These are phyloP conservation scores for Mycena amicta DNA, from an alignment of 768 basidiomycete genomes.

Conservation along the genomic window DNA sequence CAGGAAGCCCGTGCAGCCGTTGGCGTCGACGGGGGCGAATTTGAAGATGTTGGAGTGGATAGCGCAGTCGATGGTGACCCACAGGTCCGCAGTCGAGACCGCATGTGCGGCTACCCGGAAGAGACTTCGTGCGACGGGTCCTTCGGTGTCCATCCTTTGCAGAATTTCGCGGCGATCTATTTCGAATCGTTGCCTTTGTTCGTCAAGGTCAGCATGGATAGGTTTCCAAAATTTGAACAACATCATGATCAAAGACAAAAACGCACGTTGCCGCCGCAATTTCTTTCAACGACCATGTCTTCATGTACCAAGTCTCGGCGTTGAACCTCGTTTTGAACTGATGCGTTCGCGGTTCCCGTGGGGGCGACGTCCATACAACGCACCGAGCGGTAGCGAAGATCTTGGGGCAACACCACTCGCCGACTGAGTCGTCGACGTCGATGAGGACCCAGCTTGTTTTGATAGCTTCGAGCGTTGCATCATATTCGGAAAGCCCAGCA, in stretches of 20 bases:
- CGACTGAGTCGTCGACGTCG: conserved; percentile 1
- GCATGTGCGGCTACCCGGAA: neutral
- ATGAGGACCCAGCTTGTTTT: conserved; percentile 2
- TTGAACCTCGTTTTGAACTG: neutral
- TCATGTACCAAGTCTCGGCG: conserved; percentile 4
- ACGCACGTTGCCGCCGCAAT: neutral
- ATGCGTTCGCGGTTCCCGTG: neutral
- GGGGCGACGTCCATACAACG: conserved; percentile 5
- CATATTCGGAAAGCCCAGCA: too few relatives aligned
- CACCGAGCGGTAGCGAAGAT: conserved; percentile 3
- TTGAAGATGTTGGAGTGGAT: neutral
- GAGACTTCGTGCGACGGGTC: neutral
- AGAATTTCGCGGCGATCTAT: too few relatives aligned
- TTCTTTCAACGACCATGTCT: conserved; percentile 6
- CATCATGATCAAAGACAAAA: neutral
- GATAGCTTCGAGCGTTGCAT: neutral
- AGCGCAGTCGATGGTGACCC: neutral
- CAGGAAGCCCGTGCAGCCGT: neutral
- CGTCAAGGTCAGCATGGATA: too few relatives aligned
- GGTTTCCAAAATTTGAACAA: too few relatives aligned
- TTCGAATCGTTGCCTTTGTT: too few relatives aligned
- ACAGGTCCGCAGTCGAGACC: neutral
- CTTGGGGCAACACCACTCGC: neutral
- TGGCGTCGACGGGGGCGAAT: neutral
- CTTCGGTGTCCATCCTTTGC: neutral